Conservation (phyloP, 1,284 basidiomycete species). For the Irpex sp. region DNA sequence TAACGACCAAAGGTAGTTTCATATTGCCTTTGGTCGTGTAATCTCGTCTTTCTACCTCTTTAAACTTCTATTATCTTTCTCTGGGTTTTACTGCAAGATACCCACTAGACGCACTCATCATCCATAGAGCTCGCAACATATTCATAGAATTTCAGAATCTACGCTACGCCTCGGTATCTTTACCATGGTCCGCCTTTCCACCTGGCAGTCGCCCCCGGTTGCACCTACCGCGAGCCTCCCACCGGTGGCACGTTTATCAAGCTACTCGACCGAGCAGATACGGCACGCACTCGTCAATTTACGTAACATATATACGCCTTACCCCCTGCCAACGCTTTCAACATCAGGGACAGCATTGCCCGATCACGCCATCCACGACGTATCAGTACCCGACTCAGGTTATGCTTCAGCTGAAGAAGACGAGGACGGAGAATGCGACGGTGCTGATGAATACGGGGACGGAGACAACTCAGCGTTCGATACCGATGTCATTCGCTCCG, state of each 20-base stretch:
- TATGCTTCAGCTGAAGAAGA: constrained; percentile 63
- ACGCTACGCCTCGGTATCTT: neutral
- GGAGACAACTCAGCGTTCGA: constrained; percentile 30
- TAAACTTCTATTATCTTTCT: constrained; percentile 13
- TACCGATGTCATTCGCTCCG: constrained; percentile 39
- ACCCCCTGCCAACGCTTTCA: constrained; percentile 9
- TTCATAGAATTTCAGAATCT: neutral
- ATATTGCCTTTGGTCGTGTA: constrained; percentile 21
- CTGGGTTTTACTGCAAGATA: constrained; percentile 22
- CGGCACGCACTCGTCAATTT: constrained; percentile 36
- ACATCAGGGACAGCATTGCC: constrained; percentile 13
- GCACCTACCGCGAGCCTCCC: constrained; percentile 46
- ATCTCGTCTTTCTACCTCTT: neutral
- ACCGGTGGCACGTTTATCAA: constrained; percentile 37
- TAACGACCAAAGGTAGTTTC: constrained; percentile 28
- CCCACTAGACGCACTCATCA: constrained; percentile 17
- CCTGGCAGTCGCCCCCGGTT: constrained; percentile 7
- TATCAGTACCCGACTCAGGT: constrained; percentile 51
- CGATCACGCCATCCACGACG: constrained; percentile 34
- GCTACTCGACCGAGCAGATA: constrained; percentile 31
- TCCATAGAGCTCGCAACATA: neutral
- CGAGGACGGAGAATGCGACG: constrained; percentile 37
- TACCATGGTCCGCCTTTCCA: neutral
- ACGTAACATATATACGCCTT: constrained; percentile 40
- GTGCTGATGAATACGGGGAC: constrained; percentile 23